Evolutionary conservation across 495 filamentous ascomycete species (phyloP).

Genomic region (Penicillium tannophilum): DNA sequence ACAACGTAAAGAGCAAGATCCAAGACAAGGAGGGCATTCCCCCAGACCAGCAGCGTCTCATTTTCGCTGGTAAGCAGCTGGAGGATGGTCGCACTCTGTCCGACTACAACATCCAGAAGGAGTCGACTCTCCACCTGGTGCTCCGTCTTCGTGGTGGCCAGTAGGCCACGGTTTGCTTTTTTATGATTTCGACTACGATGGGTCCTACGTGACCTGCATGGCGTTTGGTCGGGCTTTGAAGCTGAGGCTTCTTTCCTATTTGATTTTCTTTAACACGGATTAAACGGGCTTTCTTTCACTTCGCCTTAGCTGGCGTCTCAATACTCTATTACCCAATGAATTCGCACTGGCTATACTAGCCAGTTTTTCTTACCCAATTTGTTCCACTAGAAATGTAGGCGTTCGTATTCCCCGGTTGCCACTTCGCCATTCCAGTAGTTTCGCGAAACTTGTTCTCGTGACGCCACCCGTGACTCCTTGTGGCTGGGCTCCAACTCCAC

Average conservation of each 20-base stretch:
- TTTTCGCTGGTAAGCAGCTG: constrained; percentile 90
- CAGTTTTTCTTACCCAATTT: constrained; percentile 1
- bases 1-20: constrained; percentile 92
- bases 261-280: constrained; percentile 23
- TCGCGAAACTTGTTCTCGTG: not conserved
- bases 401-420: not conserved
- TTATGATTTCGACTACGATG: constrained; percentile 26
- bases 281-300: constrained; percentile 36
- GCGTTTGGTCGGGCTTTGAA: constrained; percentile 47
- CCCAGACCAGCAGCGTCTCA: constrained; percentile 85
- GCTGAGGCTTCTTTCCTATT: constrained; percentile 31
- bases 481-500: not conserved
- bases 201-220: constrained; percentile 42
- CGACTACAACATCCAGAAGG: constrained; percentile 96
- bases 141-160: constrained; percentile 85
- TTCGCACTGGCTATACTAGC: constrained; percentile 18
- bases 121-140: constrained; percentile 84
- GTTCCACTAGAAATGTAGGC: not conserved
- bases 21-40: constrained; percentile 93
- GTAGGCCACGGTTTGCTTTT: constrained; percentile 38
- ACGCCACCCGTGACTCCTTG: not conserved
- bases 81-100: constrained; percentile 83
- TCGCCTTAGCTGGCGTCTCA: constrained; percentile 19
- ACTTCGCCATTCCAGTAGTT: not conserved
- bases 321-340: constrained; percentile 22